phyloP scores from a whole-genome alignment of 1,284 basidiomycete species.

The Trichosporon sp. region DNA sequence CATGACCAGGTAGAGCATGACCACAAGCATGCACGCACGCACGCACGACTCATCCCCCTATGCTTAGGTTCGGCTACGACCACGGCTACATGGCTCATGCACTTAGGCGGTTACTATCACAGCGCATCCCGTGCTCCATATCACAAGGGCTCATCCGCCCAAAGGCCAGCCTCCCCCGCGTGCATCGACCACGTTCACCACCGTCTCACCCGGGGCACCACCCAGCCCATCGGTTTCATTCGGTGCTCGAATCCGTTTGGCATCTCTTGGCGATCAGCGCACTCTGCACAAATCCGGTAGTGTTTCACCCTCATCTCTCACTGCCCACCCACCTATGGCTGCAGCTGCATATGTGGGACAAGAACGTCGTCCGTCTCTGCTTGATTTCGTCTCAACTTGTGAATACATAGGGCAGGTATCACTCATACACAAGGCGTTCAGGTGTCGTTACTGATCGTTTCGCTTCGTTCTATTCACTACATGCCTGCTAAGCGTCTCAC shows the following conservation, averaged over 20 bases:
- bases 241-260: background rate
- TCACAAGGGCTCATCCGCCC: background rate
- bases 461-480: background rate
- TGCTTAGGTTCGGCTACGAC: background rate
- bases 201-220: background rate
- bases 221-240: background rate
- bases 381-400: background rate
- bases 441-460: background rate
- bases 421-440: background rate
- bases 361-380: too few species aligned
- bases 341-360: too few species aligned
- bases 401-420: background rate
- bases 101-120: background rate
- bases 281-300: background rate
- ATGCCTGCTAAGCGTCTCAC: background rate
- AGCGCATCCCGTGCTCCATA: background rate
- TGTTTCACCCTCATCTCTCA: background rate
- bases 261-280: too few species aligned
- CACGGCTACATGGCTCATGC: background rate
- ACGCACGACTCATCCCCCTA: background rate
- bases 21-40: too few species aligned
- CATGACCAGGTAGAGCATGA: too few species aligned
- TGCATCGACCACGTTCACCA: too few species aligned
- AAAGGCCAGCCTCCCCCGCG: too few species aligned
- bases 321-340: background rate